Base-by-base conservation (phyloP, 495 filamentous ascomycete species). In the Aspergillus sclerotioniger region DNA sequence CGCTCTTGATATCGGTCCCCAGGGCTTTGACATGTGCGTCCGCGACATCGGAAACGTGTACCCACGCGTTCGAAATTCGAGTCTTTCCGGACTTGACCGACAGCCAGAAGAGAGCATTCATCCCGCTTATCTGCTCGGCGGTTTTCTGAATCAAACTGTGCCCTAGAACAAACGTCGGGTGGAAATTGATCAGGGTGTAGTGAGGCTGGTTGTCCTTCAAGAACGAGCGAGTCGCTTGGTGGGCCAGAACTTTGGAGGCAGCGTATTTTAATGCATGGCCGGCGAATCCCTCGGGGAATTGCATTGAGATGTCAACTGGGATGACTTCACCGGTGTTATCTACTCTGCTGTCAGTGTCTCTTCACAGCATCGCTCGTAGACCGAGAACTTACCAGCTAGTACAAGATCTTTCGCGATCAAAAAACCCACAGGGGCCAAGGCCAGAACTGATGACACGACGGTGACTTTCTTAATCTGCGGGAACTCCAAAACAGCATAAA, bases 381-480 rank as follows among this genome's bases (percentile, higher is more conserved):
- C 3, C 13, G 2, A 20, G 32, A 16, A 16, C 43, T 17, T 29
- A 39, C 43, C 17, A 7, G 10, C 31, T 8, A 43, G 1, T 2
- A 16, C n/a, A 3, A 59, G 20, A 1, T 16, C 44, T n/a, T 50
- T 53, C 3, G 25, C 15, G 0, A 25, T 25, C 25, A 25, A 25
- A 25, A 5, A 5, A 20, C 35, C 46, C 19, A 52, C 60, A 6
- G 71, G 65, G 8, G 69, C 55, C 21, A 77, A 57, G 1, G 72
- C 67, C 3, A 70, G 57, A 8, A 68, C 55, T 5, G 79, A 82
- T 3, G 73, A 73, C 6, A 75, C 75, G 32, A 80, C 69, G 13
- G 79, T 67, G 6, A 80, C 63, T 10, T 75, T 65, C 58, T 77
- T 66, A 28, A 80, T 67, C 8, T 66, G 62, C 5, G 64, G 51